Percentiles rank a stretch among this genome's conserved stretches.
Conservation (phyloP, 2,329 filamentous ascomycete species). For the Uncinocarpus reesii region DNA sequence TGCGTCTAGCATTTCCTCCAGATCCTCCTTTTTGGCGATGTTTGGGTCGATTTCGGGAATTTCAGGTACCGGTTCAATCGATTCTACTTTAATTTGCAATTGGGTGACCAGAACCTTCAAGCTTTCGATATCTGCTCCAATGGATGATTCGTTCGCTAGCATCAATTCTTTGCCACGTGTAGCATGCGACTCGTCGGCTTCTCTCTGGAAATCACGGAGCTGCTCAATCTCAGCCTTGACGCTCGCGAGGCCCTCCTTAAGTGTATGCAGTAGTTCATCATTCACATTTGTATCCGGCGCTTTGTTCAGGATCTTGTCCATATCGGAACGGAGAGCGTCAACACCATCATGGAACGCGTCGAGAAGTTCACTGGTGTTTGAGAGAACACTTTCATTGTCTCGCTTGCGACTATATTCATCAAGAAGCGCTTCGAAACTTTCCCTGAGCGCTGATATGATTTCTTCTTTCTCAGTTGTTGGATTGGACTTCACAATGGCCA, state of each 20-base stretch:
- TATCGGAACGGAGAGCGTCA: conserved; percentile 62
- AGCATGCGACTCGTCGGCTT: conserved; percentile 42
- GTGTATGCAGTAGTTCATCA: conserved; percentile 78
- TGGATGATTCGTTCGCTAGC: conserved; percentile 44
- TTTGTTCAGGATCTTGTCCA: conserved; percentile 64
- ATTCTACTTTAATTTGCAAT: conserved; percentile 73
- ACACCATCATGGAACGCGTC: conserved; percentile 60
- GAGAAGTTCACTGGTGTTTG: conserved; percentile 48
- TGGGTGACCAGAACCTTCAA: conserved; percentile 75
- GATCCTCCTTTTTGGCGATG: conserved; percentile 38
- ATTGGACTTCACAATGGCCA: conserved; percentile 41
- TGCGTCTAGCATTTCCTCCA: conserved; percentile 38
- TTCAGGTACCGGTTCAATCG: conserved; percentile 51
- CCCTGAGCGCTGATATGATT: conserved; percentile 46
- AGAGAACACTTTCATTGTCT: conserved; percentile 43
- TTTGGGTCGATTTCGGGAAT: conserved; percentile 35
- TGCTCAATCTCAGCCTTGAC: conserved; percentile 69
- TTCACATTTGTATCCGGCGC: conserved; percentile 72
- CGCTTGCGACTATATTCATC: conserved; percentile 46
- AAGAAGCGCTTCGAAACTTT: conserved; percentile 34
- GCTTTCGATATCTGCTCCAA: conserved; percentile 67
- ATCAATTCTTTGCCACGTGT: conserved; percentile 47
- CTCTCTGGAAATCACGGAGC: conserved; percentile 50
- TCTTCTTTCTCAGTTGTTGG: conserved; percentile 50
- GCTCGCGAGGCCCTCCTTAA: conserved; percentile 69